A percentile compares a stretch with the other conserved stretches of the same genome.
phyloP scores from a whole-genome alignment of 2,329 filamentous ascomycete genomes.

The Xylariaceae sp. region DNA sequence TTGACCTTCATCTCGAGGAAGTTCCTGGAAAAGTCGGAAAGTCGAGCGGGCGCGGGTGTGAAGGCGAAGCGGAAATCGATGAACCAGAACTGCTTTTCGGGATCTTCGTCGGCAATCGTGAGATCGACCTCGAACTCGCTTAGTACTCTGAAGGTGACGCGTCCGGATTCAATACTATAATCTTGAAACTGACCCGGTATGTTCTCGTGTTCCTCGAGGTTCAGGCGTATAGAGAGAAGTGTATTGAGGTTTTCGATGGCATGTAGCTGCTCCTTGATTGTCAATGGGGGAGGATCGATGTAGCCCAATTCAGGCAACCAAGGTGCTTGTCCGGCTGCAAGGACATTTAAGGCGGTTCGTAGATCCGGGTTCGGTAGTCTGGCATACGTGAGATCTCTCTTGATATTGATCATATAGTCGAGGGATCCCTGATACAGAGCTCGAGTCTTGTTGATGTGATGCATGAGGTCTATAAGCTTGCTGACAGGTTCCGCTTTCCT shows the following conservation, averaged over 20 bases:
- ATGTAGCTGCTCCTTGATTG: constrained; percentile 66
- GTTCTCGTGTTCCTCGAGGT: constrained; percentile 74
- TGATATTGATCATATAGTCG: constrained; percentile 65
- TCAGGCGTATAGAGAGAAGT: constrained; percentile 75
- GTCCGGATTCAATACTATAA: constrained; percentile 78
- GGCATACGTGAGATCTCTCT: constrained; percentile 65
- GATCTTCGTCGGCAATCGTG: constrained; percentile 82
- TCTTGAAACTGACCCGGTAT: constrained; percentile 71
- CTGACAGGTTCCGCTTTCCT: constrained; percentile 73
- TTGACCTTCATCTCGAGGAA: constrained; percentile 72
- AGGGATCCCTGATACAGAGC: constrained; percentile 57
- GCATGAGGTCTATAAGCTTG: constrained; percentile 82
- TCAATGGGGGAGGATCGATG: constrained; percentile 68
- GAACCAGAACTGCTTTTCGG: constrained; percentile 83
- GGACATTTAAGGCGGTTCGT: constrained; percentile 78
- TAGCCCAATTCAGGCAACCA: constrained; percentile 84
- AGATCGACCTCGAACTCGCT: constrained; percentile 92
- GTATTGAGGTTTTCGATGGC: constrained; percentile 81
- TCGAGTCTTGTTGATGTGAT: constrained; percentile 64
- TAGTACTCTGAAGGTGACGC: constrained; percentile 79
- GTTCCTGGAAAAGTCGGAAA: constrained; percentile 61
- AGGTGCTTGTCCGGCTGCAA: constrained; percentile 71
- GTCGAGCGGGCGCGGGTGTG: constrained; percentile 57
- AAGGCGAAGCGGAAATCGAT: constrained; percentile 88
- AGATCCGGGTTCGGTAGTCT: constrained; percentile 87